A percentile compares a stretch with the other conserved stretches of the same genome.
Evolutionary conservation across 208 protist genomes (phyloP).

Genomic region (Leishmania mexicana): DNA sequence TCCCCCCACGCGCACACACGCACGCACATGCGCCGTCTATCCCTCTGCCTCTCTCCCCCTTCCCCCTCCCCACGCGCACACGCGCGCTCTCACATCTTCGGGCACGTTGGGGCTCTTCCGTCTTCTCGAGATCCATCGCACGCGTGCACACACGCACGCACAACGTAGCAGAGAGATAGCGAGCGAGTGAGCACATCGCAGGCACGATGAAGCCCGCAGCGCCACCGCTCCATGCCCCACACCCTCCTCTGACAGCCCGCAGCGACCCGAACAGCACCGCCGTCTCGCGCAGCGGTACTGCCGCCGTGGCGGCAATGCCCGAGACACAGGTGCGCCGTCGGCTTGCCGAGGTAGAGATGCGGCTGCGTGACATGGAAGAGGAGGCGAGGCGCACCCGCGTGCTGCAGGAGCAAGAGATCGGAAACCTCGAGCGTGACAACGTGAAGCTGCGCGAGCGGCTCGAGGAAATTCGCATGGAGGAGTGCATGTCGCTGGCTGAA

Average conservation of each 20-base stretch:
- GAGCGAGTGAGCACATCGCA: neutral
- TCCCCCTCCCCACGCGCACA: neutral
- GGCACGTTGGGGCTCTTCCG: neutral
- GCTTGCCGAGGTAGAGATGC: conserved; percentile 63
- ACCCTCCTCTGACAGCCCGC: conserved; percentile 10
- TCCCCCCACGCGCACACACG: neutral
- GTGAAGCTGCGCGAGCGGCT: conserved; percentile 42
- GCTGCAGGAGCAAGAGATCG: conserved; percentile 76
- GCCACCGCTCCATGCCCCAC: conserved; percentile 5
- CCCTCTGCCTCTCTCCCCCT: conserved; percentile 15
- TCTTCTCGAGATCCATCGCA: neutral
- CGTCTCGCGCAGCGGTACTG: neutral
- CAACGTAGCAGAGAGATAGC: neutral
- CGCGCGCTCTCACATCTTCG: neutral
- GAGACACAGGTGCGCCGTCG: conserved; percentile 60
- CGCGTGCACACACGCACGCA: neutral
- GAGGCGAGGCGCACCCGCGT: conserved; percentile 53
- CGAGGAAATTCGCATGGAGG: conserved; percentile 73
- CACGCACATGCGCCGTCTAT: neutral
- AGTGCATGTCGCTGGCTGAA: conserved; percentile 57
- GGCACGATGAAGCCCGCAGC: conserved; percentile 1
- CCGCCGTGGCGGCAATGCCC: neutral
- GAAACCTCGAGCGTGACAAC: conserved; percentile 59
- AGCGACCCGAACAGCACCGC: conserved; percentile 9
- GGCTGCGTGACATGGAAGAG: conserved; percentile 77